Conservation (phyloP, 306 rosid genomes). For the Casuarina equisetifolia region DNA sequence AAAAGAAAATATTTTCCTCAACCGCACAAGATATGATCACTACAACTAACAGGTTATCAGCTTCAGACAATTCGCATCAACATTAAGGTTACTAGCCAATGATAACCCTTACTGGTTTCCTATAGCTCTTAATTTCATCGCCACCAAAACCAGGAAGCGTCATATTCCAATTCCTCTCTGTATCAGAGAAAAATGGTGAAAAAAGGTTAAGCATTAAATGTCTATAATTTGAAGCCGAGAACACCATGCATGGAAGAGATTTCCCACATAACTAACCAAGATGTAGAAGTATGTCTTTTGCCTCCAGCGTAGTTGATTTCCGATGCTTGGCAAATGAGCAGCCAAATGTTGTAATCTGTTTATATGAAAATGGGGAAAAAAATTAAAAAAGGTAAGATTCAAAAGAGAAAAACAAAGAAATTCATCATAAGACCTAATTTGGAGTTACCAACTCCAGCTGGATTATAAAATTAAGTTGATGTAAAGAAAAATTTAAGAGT, state of each 20-base stretch:
- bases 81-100: slow-evolving; percentile 19
- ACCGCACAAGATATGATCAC: not conserved
- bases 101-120: slow-evolving; percentile 57
- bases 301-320: slow-evolving; percentile 78
- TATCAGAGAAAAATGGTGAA: slow-evolving; percentile 16
- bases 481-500: not conserved
- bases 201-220: slow-evolving; percentile 23
- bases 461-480: not conserved
- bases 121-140: slow-evolving; percentile 86
- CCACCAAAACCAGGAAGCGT: slow-evolving; percentile 92
- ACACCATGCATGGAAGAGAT: not conserved
- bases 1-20: not conserved
- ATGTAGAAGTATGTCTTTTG: slow-evolving; percentile 90
- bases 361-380: slow-evolving; percentile 15
- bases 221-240: slow-evolving; percentile 3
- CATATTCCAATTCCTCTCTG: slow-evolving; percentile 90
- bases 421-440: not conserved
- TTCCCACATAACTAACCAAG: slow-evolving; percentile 61
- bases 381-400: slow-evolving; percentile 11
- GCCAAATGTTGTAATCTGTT: slow-evolving; percentile 83
- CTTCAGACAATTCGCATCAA: not conserved
- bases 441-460: not conserved
- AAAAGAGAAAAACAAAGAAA: not conserved
- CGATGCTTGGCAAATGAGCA: slow-evolving; percentile 94
- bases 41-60: not conserved